phyloP scores from a whole-genome alignment of 1,139 yeast species.

The Zygotorulaspora mrakii region DNA sequence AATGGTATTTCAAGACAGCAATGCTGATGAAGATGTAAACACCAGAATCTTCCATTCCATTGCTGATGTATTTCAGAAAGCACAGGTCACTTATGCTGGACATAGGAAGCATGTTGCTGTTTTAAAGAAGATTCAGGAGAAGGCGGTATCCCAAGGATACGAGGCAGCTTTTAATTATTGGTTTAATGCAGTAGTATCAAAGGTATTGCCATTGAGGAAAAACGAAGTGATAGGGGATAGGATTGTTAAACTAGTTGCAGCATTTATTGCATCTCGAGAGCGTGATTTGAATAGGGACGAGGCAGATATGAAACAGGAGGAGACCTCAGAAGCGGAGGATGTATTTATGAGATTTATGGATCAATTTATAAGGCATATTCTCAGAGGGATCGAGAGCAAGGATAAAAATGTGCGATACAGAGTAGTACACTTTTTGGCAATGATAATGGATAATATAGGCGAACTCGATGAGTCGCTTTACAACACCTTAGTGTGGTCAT shows the following conservation, averaged over 20 bases:
- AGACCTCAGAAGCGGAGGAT: constrained; percentile 38
- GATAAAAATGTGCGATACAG: constrained; percentile 77
- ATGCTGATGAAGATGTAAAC: constrained; percentile 22
- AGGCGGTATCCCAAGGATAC: constrained; percentile 50
- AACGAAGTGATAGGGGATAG: constrained; percentile 74
- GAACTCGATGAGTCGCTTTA: constrained; percentile 75
- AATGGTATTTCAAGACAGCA: constrained; percentile 2
- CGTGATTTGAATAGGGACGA: constrained; percentile 32
- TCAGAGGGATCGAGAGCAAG: constrained; percentile 73
- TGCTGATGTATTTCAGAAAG: constrained; percentile 74
- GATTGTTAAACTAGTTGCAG: constrained; percentile 67
- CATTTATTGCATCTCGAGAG: constrained; percentile 48
- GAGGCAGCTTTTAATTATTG: constrained; percentile 57
- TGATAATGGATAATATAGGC: constrained; percentile 65
- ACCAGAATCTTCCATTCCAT: constrained; percentile 45
- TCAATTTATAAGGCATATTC: constrained; percentile 58
- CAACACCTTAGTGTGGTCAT: constrained; percentile 56
- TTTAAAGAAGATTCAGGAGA: constrained; percentile 54
- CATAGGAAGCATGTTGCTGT: constrained; percentile 72
- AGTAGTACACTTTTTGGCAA: constrained; percentile 73
- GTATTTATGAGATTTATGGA: constrained; percentile 54
- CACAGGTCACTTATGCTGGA: constrained; percentile 67
- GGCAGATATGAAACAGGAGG: constrained; percentile 39
- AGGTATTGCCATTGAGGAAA: constrained; percentile 63
- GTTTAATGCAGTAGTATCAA: constrained; percentile 60